Evolutionary conservation across 768 basidiomycete species (phyloP).

Genomic region (Collybia sp.): DNA sequence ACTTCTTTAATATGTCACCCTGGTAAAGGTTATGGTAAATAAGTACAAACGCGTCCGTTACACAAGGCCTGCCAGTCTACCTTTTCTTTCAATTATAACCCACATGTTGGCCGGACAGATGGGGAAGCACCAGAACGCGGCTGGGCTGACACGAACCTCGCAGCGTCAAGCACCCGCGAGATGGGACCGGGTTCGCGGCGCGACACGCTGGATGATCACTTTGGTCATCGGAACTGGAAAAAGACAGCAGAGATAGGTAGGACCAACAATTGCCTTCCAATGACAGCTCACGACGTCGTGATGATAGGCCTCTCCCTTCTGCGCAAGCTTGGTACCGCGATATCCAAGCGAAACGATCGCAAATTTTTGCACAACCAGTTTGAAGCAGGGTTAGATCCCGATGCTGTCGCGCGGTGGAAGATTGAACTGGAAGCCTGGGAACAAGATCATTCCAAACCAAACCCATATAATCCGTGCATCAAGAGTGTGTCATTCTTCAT

Average conservation of each 20-base stretch:
- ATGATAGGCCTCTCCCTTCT: constrained; percentile 5
- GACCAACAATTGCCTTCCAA: not conserved
- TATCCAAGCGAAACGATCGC: constrained; percentile 5
- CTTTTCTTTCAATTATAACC: constrained; percentile 16
- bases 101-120: constrained; percentile 23
- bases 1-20: no score
- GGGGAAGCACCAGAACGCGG: constrained; percentile 28
- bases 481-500: constrained; percentile 1
- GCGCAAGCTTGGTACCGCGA: constrained; percentile 6
- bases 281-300: not conserved
- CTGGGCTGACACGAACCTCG: constrained; percentile 21
- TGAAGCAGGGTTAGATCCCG: constrained; percentile 1
- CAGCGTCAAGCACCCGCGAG: constrained; percentile 23
- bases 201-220: constrained; percentile 21
- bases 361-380: constrained; percentile 4
- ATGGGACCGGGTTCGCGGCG: constrained; percentile 28
- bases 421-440: constrained; percentile 11
- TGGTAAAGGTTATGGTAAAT: no score
- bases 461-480: constrained; percentile 3
- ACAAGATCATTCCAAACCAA: not conserved
- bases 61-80: constrained; percentile 12
- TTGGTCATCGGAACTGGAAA: constrained; percentile 20
- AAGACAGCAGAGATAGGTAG: constrained; percentile 18
- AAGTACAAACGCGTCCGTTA: no score
- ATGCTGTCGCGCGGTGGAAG: constrained; percentile 6